phyloP scores from a whole-genome alignment of 2,329 filamentous ascomycete genomes.

The Arthroderma sp. region DNA sequence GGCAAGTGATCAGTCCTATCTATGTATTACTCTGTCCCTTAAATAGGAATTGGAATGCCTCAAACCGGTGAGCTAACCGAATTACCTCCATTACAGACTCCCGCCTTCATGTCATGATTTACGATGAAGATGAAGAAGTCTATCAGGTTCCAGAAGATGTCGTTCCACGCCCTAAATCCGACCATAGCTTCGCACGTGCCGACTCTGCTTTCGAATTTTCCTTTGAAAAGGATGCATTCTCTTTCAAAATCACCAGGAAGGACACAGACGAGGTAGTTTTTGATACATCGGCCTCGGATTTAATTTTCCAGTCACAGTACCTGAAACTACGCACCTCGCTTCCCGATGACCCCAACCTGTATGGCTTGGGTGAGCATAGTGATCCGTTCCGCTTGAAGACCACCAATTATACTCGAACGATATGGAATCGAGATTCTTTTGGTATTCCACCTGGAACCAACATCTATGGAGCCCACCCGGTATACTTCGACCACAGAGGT shows the following conservation, averaged over 20 bases:
- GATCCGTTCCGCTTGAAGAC: conserved; percentile 53
- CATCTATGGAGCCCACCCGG: conserved; percentile 54
- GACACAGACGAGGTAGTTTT: conserved; percentile 34
- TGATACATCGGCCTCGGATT: conserved; percentile 47
- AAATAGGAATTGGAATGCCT: background rate
- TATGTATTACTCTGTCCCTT: conserved; percentile 1
- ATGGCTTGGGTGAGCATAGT: conserved; percentile 60
- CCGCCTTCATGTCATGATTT: conserved; percentile 55
- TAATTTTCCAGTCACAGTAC: conserved; percentile 64
- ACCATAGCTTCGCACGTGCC: conserved; percentile 15
- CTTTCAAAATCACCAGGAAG: conserved; percentile 40
- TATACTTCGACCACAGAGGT: conserved; percentile 54
- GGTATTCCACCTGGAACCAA: conserved; percentile 45
- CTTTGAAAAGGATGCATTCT: conserved; percentile 43
- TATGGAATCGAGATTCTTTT: conserved; percentile 53
- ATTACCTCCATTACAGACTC: conserved; percentile 28
- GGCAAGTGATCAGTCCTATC: conserved; percentile 23
- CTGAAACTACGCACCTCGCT: conserved; percentile 55
- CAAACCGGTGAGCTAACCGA: background rate
- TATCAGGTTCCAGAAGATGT: conserved; percentile 57
- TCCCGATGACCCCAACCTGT: conserved; percentile 52
- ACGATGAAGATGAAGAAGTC: conserved; percentile 48
- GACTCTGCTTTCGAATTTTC: conserved; percentile 40
- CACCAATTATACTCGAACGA: conserved; percentile 49
- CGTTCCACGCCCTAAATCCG: conserved; percentile 42